Conservation (phyloP, 2,329 filamentous ascomycete species). For the Pseudopyrenochaeta lycopersici region DNA sequence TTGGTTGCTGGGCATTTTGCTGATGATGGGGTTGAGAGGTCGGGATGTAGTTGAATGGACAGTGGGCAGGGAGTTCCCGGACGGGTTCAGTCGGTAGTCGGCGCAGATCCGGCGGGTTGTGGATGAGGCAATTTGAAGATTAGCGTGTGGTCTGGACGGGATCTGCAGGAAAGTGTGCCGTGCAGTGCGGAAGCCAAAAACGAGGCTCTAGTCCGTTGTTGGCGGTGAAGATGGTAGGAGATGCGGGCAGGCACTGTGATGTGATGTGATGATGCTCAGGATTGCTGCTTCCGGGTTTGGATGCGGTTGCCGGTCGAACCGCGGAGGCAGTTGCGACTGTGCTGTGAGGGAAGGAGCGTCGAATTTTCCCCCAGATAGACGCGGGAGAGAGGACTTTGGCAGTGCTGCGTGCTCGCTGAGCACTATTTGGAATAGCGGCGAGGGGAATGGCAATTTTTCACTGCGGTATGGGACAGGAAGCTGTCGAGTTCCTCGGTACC, state of each 20-base stretch:
- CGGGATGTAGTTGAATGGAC: constrained; percentile 7
- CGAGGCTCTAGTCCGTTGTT: constrained; percentile 11
- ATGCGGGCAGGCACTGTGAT: constrained; percentile 8
- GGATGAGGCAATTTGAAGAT: not conserved
- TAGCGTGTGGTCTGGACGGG: not conserved
- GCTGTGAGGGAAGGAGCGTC: not conserved
- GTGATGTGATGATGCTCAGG: constrained; percentile 20
- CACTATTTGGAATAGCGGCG: not conserved
- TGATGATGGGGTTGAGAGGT: no score
- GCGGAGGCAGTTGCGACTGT: not conserved
- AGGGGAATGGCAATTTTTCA: not conserved
- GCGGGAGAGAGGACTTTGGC: no score
- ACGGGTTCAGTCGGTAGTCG: no score
- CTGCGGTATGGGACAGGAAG: not conserved
- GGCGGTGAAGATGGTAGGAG: constrained; percentile 15
- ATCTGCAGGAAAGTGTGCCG: not conserved
- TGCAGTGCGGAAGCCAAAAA: constrained; percentile 10
- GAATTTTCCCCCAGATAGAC: no score
- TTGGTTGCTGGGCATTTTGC: not conserved
- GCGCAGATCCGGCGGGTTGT: no score
- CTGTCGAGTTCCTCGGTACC: constrained; percentile 8
- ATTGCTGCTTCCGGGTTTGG: constrained; percentile 19
- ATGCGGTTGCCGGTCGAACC: not conserved
- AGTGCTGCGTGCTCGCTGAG: not conserved
- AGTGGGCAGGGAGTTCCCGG: constrained; percentile 5